phyloP scores from a whole-genome alignment of 768 basidiomycete genomes.

The Auricularia auricula-judae region DNA sequence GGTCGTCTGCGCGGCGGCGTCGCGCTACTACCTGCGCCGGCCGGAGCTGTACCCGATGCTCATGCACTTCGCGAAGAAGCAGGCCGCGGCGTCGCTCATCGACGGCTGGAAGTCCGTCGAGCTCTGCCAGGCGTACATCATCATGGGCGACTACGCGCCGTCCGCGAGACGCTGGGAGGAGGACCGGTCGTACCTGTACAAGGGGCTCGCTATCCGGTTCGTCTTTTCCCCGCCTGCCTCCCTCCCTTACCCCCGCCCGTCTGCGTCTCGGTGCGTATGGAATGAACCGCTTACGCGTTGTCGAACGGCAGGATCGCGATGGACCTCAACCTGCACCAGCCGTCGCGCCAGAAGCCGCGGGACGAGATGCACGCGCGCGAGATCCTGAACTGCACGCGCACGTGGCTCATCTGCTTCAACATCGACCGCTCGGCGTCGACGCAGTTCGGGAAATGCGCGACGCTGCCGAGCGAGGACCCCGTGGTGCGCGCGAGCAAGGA shows the following conservation, averaged over 20 bases:
- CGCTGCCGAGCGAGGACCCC: slow-evolving; percentile 52
- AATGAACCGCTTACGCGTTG: neutral
- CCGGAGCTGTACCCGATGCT: slow-evolving; percentile 46
- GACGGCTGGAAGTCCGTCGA: slow-evolving; percentile 61
- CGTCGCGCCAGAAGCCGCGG: slow-evolving; percentile 22
- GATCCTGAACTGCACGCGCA: slow-evolving; percentile 56
- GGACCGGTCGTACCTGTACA: slow-evolving; percentile 61
- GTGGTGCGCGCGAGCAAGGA: slow-evolving; percentile 37
- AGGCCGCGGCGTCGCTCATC: slow-evolving; percentile 47
- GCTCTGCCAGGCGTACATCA: slow-evolving; percentile 64
- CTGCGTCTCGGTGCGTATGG: too few species aligned
- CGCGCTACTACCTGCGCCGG: slow-evolving; percentile 47
- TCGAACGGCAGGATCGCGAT: slow-evolving; percentile 45
- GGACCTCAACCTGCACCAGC: slow-evolving; percentile 58
- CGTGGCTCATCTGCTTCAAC: slow-evolving; percentile 68
- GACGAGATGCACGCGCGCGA: slow-evolving; percentile 52
- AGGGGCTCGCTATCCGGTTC: slow-evolving; percentile 59
- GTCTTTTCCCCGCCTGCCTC: neutral
- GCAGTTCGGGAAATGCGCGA: slow-evolving; percentile 64
- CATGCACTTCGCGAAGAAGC: slow-evolving; percentile 50
- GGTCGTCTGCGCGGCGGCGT: slow-evolving; percentile 55
- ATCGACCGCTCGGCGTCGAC: slow-evolving; percentile 67
- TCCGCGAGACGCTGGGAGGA: slow-evolving; percentile 58
- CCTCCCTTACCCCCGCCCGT: too few species aligned
- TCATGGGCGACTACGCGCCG: slow-evolving; percentile 47